Evolutionary conservation across 352 stramenopile genomes (phyloP).

Genomic region (Pythium rishiriense): DNA sequence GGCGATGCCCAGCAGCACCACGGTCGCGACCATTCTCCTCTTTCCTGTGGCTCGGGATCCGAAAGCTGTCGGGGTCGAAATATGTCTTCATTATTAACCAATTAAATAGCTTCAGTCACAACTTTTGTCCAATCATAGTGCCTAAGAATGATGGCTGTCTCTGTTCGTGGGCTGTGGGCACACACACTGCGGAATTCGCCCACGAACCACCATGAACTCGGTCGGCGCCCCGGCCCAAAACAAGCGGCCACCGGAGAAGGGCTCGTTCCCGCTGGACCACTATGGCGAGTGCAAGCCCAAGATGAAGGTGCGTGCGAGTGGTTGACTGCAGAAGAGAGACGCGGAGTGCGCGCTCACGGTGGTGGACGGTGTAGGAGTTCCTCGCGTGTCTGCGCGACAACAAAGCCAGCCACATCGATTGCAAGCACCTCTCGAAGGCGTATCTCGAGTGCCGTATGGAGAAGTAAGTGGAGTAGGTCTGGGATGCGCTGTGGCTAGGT

Average conservation of each 20-base stretch:
- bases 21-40: constrained; percentile 46
- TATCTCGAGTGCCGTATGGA: constrained; percentile 91
- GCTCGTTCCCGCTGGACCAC: constrained; percentile 90
- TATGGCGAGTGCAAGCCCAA: constrained; percentile 87
- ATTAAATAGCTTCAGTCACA: not conserved
- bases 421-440: constrained; percentile 85
- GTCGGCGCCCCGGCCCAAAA: constrained; percentile 65
- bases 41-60: not conserved
- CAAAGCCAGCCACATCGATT: constrained; percentile 85
- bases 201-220: constrained; percentile 66
- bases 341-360: not conserved
- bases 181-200: not conserved
- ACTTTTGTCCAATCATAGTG: constrained; percentile 18
- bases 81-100: too few species aligned
- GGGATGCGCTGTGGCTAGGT: not conserved
- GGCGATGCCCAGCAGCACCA: constrained; percentile 74
- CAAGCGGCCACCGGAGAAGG: constrained; percentile 87
- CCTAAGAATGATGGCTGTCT: constrained; percentile 23
- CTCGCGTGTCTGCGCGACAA: constrained; percentile 84
- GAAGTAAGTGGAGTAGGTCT: constrained; percentile 50
- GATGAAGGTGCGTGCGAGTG: constrained; percentile 67
- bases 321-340: not conserved
- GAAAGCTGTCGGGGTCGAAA: too few species aligned
- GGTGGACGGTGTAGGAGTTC: constrained; percentile 48
- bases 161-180: not conserved